These are phyloP conservation scores for Daldinia concentrica DNA, from an alignment of 495 filamentous ascomycete species.

Conservation along the genomic window DNA sequence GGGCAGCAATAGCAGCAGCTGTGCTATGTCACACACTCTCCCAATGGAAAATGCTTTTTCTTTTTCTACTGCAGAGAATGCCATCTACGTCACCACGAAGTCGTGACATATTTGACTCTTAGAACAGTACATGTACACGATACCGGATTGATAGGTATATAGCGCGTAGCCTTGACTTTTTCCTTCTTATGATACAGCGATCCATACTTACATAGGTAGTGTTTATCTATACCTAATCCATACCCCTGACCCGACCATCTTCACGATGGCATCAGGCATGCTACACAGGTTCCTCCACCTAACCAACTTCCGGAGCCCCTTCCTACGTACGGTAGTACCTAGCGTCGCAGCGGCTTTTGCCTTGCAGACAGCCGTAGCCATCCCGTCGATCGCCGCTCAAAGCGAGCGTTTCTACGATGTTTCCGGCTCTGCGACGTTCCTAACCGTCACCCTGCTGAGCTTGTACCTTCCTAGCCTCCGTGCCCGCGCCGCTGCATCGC, in stretches of 20 bases:
- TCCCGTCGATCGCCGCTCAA: slow-evolving; percentile 66
- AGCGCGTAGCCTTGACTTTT: neutral
- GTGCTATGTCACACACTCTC: neutral
- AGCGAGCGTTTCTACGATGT: slow-evolving; percentile 72
- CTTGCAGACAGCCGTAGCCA: slow-evolving; percentile 63
- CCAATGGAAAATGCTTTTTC: neutral
- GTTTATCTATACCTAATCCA: neutral
- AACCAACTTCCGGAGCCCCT: slow-evolving; percentile 66
- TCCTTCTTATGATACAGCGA: no score
- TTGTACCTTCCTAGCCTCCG: slow-evolving; percentile 69
- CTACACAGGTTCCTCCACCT: slow-evolving; percentile 60
- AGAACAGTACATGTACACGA: neutral
- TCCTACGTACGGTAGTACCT: slow-evolving; percentile 68
- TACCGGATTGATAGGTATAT: neutral
- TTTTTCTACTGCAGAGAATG: neutral
- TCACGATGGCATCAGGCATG: slow-evolving; percentile 54
- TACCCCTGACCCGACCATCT: neutral
- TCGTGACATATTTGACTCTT: neutral
- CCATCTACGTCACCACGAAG: slow-evolving; percentile 33
- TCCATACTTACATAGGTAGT: no score
- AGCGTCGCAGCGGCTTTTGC: slow-evolving; percentile 64
- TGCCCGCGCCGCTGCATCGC: slow-evolving; percentile 53
- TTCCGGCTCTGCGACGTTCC: slow-evolving; percentile 68
- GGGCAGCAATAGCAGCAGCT: neutral
- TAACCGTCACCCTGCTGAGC: slow-evolving; percentile 63